Percentiles rank a stretch among this genome's conserved stretches.
Conservation (phyloP, 2,329 filamentous ascomycete species). For the Aspergillus sp. region DNA sequence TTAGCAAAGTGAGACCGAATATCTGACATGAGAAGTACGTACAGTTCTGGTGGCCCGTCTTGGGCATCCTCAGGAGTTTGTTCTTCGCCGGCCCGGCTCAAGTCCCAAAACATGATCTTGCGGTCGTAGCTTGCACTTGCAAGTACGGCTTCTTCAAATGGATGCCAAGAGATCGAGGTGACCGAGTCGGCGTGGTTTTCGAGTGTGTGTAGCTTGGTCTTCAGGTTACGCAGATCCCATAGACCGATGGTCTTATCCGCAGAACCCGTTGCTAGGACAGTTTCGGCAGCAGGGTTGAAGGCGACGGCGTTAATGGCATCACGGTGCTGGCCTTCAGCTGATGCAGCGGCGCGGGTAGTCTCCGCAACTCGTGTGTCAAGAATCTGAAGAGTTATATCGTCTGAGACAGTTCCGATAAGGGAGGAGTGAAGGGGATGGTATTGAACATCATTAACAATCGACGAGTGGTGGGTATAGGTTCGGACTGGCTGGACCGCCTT, state of each 20-base stretch:
- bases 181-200: constrained; percentile 88
- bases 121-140: constrained; percentile 92
- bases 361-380: constrained; percentile 75
- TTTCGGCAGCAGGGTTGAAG: constrained; percentile 91
- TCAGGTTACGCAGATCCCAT: constrained; percentile 92
- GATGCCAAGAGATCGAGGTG: constrained; percentile 92
- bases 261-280: constrained; percentile 86
- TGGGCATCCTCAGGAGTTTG: constrained; percentile 93
- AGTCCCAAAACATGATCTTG: constrained; percentile 93
- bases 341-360: constrained; percentile 66
- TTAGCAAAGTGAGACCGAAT: background rate
- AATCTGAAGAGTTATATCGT: constrained; percentile 90
- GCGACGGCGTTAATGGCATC: constrained; percentile 96
- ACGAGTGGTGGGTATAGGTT: constrained; percentile 82
- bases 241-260: constrained; percentile 93
- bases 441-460: constrained; percentile 96
- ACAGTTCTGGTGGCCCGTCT: constrained; percentile 93
- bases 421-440: constrained; percentile 84
- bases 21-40: constrained; percentile 43
- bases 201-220: constrained; percentile 83
- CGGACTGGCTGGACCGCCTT: constrained; percentile 69
- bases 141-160: constrained; percentile 81
- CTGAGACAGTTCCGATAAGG: constrained; percentile 89
- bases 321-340: constrained; percentile 72
- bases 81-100: constrained; percentile 88